Evolutionary conservation across 352 stramenopile species (phyloP), one percentile per base, ranked within the genome.

Genomic region (Phytopythium boreale): DNA sequence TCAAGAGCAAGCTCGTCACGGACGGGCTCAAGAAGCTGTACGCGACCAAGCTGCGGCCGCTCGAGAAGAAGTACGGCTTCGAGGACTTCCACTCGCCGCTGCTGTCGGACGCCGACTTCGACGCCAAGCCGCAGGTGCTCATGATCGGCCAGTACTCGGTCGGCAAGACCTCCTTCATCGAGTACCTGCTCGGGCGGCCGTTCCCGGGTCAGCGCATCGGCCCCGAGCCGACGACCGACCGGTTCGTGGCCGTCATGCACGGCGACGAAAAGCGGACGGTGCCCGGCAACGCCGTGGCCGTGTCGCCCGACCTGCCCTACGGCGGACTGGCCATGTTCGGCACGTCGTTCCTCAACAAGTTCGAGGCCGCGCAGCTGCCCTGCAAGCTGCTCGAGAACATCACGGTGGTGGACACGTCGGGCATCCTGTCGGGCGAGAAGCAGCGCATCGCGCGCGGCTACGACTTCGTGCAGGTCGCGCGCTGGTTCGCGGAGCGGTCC

Each of bases 361-460:
- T 99, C 62, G 96, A 99, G 77, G 97, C 88, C 24, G 90, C 91
- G 61, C 96, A 99, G 71, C 83, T 98, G 66, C 91, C 95, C 20
- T 97, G 89, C 36, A 89, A 87, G 43, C 74, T 99, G 31, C 88
- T 99, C 22, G 78, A 96, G 63, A 96, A 98, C 63, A 95, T 99
- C 62, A 99, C 96, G 29, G 88, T 99, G 34, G 90, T 99, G 26
- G 97, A 99, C 81, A 99, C 97, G 10, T 97, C 98, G 0, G 98
- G 97, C 47, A 98, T 99, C 59, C 79, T 99, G n/a, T 98, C 93
- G 31, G 97, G 98, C 39, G 96, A 99, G 79, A 99, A 99, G 79
- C 97, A 99, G 70, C 81, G 96, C 53, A 94, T 98, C 34, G 90
- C 96, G 49, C 90, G 98, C 58, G 93, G 93, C 17, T 99, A 99